Conservation (phyloP, 768 basidiomycete genomes). For the Fomitopsis serialis region DNA sequence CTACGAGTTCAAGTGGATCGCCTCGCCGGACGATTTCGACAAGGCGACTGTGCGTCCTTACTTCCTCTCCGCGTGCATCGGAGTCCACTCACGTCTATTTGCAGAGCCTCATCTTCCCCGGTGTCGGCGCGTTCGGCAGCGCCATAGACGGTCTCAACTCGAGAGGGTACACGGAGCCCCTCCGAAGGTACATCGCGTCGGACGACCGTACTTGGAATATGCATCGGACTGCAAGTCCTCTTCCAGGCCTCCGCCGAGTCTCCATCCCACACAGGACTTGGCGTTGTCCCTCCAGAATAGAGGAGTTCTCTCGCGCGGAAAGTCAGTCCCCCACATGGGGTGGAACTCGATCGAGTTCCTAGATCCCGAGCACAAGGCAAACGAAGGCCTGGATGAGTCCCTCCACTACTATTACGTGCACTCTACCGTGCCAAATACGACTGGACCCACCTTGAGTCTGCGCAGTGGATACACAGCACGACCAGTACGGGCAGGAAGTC, state of each 20-base stretch:
- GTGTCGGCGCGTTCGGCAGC: conserved; percentile 89
- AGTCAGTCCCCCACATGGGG: conserved; percentile 96
- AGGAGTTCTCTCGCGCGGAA: conserved; percentile 65
- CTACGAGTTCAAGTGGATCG: conserved; percentile 86
- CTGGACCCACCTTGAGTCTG: conserved; percentile 47
- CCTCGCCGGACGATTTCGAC: conserved; percentile 72
- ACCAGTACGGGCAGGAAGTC: conserved; percentile 94
- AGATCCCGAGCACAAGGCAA: conserved; percentile 34
- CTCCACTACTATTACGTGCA: conserved; percentile 96
- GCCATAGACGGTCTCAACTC: conserved; percentile 73
- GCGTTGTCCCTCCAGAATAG: conserved; percentile 77
- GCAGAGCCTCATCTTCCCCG: conserved; percentile 93
- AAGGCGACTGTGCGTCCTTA: conserved; percentile 67
- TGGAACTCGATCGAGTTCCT: conserved; percentile 81
- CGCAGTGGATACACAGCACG: conserved; percentile 77
- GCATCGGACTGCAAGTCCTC: conserved; percentile 97
- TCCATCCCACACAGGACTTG: conserved; percentile 62
- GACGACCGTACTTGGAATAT: conserved; percentile 97
- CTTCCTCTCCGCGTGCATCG: conserved; percentile 4
- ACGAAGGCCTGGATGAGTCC: conserved; percentile 43
- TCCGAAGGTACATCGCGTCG: conserved; percentile 81
- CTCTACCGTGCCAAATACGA: conserved; percentile 86
- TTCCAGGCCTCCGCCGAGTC: conserved; percentile 85
- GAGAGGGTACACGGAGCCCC: conserved; percentile 73
- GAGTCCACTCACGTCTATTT: conserved; percentile 9